A percentile compares a stretch with the other conserved stretches of the same genome.
These are phyloP conservation scores for Tylopilus intermedius DNA, from an alignment of 768 basidiomycete species.

Conservation along the genomic window DNA sequence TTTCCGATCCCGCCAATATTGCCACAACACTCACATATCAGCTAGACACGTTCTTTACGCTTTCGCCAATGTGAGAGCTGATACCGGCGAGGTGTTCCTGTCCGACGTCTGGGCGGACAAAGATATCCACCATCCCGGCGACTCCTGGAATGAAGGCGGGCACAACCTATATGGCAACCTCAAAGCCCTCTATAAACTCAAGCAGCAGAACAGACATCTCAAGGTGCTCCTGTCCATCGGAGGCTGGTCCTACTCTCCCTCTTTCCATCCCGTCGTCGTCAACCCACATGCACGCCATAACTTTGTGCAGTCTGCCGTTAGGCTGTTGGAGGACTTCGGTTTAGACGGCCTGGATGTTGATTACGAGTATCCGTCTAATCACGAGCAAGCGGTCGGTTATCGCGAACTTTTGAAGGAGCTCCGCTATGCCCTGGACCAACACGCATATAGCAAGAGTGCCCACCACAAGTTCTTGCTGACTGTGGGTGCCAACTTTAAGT, in stretches of 20 bases:
- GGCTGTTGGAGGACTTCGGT: slow-evolving; percentile 85
- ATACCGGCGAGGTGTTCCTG: slow-evolving; percentile 80
- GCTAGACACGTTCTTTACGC: slow-evolving; percentile 84
- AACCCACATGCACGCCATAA: slow-evolving; percentile 54
- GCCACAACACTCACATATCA: slow-evolving; percentile 4
- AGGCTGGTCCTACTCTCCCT: slow-evolving; percentile 90
- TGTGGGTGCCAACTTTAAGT: slow-evolving; percentile 38
- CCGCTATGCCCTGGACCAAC: slow-evolving; percentile 67
- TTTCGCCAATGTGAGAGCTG: slow-evolving; percentile 82
- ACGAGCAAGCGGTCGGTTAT: slow-evolving; percentile 77
- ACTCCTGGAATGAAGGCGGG: slow-evolving; percentile 90
- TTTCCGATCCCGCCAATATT: slow-evolving; percentile 7
- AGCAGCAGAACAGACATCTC: slow-evolving; percentile 78
- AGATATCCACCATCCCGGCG: slow-evolving; percentile 93
- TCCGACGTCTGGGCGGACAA: slow-evolving; percentile 95
- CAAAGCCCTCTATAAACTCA: slow-evolving; percentile 88
- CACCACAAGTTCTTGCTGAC: slow-evolving; percentile 68
- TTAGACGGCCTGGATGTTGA: slow-evolving; percentile 90
- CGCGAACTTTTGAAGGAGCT: slow-evolving; percentile 76
- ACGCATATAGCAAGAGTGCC: slow-evolving; percentile 59
- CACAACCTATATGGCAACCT: slow-evolving; percentile 94
- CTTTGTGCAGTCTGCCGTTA: slow-evolving; percentile 79
- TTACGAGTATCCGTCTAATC: slow-evolving; percentile 86
- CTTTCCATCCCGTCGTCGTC: slow-evolving; percentile 79
- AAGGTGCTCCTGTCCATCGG: slow-evolving; percentile 86